Base-by-base conservation (phyloP, 148 eudicot genomes). In the Camellia japonica region DNA sequence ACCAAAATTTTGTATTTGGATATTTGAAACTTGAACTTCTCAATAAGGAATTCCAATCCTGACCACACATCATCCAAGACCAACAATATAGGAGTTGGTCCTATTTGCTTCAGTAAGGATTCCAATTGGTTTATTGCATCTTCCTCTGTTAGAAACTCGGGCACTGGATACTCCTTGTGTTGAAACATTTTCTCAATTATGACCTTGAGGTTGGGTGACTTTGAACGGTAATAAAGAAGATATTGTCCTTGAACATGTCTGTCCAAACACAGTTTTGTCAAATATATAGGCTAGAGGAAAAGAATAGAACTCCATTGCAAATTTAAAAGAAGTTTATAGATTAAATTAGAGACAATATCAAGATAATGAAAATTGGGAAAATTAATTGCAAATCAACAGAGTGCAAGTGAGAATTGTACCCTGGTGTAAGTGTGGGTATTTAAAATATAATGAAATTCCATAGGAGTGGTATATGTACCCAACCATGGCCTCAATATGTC, bases 21-120 rank as follows among this genome's bases (percentile, higher is more conserved):
- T 46, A 83, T 77, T 20, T 6, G 72, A 16, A 83, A 73, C 5
- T 38, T 46, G 23, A 86, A 72, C 5, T 75, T 13, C 38, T 75
- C 78, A 30, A 80, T 56, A 73, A 77, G 56, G 13, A 68, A 77
- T 63, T 80, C 86, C 52, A 80, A 83, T 38, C 75, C 82, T 14
- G 82, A 56, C 86, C 86, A 80, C 46, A 86, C 84, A 42, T 86
- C 88, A 83, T 86, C 88, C 77, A 86, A 77, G 68, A 86, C 86
- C 46, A 83, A 41, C 71, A 86, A 69, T 16, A 83, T n/a, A 38
- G 75, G 81, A 74, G 23, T 23, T 47, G 76, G 70, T 49, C 82
- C 79, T 46, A 69, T 63, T 46, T 44, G 46, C 51, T 59, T 74
- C 73, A 86, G 49, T 74, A 70, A 38, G 76, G 41, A 23, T 70